Conservation (phyloP, 139 green algal genomes). For the Coccomyxa sp. region DNA sequence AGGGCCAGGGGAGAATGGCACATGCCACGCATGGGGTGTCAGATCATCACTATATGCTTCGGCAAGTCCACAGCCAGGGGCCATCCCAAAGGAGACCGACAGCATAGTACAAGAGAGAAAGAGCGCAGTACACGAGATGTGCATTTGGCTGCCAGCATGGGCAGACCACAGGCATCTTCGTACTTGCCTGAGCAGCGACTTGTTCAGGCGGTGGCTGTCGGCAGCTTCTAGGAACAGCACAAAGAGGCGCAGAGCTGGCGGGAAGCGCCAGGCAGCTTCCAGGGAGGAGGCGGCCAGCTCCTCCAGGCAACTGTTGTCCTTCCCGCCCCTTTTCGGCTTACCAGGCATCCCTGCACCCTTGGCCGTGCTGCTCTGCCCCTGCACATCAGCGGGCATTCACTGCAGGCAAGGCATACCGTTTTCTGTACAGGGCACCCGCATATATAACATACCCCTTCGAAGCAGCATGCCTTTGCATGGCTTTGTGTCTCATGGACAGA, state of each 20-base stretch:
- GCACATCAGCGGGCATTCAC: background rate
- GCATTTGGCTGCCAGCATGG: background rate
- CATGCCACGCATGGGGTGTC: background rate
- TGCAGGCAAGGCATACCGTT: no score
- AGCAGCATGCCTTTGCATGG: no score
- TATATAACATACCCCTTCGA: no score
- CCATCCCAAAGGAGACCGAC: background rate
- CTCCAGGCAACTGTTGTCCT: background rate
- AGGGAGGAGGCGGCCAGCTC: conserved; percentile 16
- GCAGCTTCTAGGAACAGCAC: conserved; percentile 57
- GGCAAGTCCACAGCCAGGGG: background rate
- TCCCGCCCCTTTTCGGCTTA: background rate
- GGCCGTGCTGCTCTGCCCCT: background rate
- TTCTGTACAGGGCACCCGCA: no score
- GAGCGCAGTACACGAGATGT: background rate
- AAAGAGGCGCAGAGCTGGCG: conserved; percentile 41
- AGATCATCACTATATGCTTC: background rate
- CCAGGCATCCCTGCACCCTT: no score
- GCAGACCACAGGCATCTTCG: background rate
- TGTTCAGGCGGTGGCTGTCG: conserved; percentile 43
- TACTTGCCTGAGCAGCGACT: background rate
- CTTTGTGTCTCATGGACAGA: no score
- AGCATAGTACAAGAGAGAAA: background rate
- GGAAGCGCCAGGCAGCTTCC: conserved; percentile 36
- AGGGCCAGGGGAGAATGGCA: background rate